These are phyloP conservation scores for Penicillium lagena DNA, from an alignment of 495 filamentous ascomycete species.

Conservation along the genomic window DNA sequence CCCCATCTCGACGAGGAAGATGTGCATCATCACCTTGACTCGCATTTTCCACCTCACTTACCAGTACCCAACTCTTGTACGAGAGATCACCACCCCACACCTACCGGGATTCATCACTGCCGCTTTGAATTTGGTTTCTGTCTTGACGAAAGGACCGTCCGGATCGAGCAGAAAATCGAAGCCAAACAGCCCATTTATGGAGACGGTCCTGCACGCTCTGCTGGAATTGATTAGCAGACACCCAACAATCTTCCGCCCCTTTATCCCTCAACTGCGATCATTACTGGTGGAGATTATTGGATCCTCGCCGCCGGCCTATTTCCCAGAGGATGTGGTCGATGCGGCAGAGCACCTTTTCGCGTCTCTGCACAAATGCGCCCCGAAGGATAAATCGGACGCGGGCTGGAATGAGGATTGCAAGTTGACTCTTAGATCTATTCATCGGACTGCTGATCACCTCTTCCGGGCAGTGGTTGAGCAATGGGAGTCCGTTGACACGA, in stretches of 20 bases:
- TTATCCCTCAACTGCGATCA: constrained; percentile 56
- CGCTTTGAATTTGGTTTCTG: constrained; percentile 61
- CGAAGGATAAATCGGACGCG: constrained; percentile 63
- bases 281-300: constrained; percentile 45
- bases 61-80: constrained; percentile 70
- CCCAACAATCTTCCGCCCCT: constrained; percentile 73
- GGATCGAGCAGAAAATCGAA: constrained; percentile 38
- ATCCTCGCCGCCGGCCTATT: constrained; percentile 21
- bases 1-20: constrained; percentile 61
- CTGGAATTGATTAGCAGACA: constrained; percentile 65
- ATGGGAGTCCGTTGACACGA: constrained; percentile 56
- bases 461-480: constrained; percentile 73
- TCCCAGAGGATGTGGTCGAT: constrained; percentile 42
- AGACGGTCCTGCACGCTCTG: constrained; percentile 59
- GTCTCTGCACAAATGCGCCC: constrained; percentile 64
- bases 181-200: constrained; percentile 42
- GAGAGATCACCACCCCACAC: constrained; percentile 81
- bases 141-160: constrained; percentile 22
- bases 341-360: constrained; percentile 55
- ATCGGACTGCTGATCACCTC: constrained; percentile 63
- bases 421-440: constrained; percentile 50
- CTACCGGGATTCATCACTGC: constrained; percentile 66
- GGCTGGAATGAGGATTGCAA: constrained; percentile 67
- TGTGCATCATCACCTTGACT: constrained; percentile 68
- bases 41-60: constrained; percentile 78